Evolutionary conservation across 495 filamentous ascomycete species (phyloP).

Genomic region (Opeltia flavorubescens): DNA sequence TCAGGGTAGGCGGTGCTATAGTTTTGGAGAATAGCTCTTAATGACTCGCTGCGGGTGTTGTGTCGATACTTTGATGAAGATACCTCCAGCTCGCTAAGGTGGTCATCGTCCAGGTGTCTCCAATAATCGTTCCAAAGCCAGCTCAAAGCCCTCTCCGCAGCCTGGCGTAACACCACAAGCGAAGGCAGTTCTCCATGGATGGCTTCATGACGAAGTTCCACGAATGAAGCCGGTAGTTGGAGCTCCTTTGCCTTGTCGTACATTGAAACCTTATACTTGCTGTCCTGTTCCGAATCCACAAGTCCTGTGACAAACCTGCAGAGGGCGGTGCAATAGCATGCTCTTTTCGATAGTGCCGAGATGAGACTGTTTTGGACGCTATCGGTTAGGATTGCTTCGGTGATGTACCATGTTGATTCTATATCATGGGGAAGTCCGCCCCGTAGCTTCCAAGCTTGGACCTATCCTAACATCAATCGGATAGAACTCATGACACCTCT

Average conservation of each 20-base stretch:
- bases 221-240: conserved; percentile 68
- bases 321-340: conserved; percentile 45
- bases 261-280: conserved; percentile 62
- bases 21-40: background rate
- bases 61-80: background rate
- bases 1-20: background rate
- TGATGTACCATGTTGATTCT: conserved; percentile 66
- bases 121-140: conserved; percentile 92
- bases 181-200: conserved; percentile 78
- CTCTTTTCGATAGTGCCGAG: conserved; percentile 35
- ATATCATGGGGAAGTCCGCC: conserved; percentile 69
- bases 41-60: background rate
- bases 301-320: conserved; percentile 86
- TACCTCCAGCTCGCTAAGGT: background rate
- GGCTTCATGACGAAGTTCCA: conserved; percentile 79
- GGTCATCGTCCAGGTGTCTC: conserved; percentile 18
- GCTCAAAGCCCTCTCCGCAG: conserved; percentile 49
- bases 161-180: conserved; percentile 50
- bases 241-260: conserved; percentile 62
- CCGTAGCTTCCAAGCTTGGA: conserved; percentile 44
- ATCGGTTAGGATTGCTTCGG: conserved; percentile 58
- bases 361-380: conserved; percentile 24
- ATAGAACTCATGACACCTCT: too few species aligned
- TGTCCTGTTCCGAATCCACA: conserved; percentile 59
- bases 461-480: conserved; percentile 18